Evolutionary conservation across 202 grass and related monocot genomes (phyloP).

Genomic region (Setaria viridis): DNA sequence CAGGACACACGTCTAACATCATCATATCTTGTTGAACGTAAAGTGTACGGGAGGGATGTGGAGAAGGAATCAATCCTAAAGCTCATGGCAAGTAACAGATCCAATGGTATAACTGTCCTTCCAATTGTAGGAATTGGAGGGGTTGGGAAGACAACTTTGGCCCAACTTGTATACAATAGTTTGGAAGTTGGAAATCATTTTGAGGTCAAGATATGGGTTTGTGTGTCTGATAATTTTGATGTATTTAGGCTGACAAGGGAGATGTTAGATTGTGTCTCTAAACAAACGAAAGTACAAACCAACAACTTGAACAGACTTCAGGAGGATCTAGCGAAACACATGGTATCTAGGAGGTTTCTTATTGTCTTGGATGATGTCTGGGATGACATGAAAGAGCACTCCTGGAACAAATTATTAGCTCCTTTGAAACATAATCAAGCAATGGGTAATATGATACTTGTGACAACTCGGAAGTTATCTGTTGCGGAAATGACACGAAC

Average conservation of each 20-base stretch:
- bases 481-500: conserved; percentile 28
- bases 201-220: conserved; percentile 42
- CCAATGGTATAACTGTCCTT: not conserved
- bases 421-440: not conserved
- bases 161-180: conserved; percentile 35
- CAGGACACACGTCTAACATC: not conserved
- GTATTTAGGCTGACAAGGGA: conserved; percentile 17
- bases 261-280: conserved; percentile 4
- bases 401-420: conserved; percentile 11
- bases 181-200: not conserved
- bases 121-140: conserved; percentile 18
- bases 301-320: conserved; percentile 23
- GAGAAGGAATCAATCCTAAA: conserved; percentile 35
- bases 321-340: not conserved
- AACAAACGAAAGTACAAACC: not conserved
- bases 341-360: conserved; percentile 12
- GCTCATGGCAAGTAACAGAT: not conserved
- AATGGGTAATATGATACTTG: conserved; percentile 6
- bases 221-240: conserved; percentile 43
- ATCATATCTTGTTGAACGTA: not conserved
- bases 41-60: conserved; percentile 31
- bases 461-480: conserved; percentile 38
- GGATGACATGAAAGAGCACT: not conserved
- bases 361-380: conserved; percentile 53
- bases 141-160: conserved; percentile 55